Evolutionary conservation across 2,329 filamentous ascomycete species (phyloP).

Genomic region (Fusarium nodosum): DNA sequence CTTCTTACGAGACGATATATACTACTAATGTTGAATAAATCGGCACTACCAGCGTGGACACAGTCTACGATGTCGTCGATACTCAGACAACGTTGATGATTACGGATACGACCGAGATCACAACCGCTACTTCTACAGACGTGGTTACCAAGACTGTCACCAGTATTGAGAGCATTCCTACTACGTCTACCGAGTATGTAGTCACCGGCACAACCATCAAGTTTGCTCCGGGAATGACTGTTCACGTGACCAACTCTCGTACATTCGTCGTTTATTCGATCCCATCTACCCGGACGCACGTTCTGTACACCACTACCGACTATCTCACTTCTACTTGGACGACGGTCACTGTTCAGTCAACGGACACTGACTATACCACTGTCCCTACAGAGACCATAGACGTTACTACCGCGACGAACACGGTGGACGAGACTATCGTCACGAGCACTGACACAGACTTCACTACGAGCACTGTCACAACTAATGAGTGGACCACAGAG

Average conservation of each 20-base stretch:
- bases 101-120: constrained; percentile 12
- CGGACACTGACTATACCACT: constrained; percentile 5
- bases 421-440: background rate
- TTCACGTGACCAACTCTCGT: constrained; percentile 9
- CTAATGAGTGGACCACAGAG: constrained; percentile 10
- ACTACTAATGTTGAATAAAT: constrained; percentile 19
- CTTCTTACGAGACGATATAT: constrained; percentile 15
- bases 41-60: constrained; percentile 12
- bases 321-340: constrained; percentile 14
- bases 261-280: constrained; percentile 20
- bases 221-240: constrained; percentile 7
- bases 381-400: constrained; percentile 14
- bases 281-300: constrained; percentile 12
- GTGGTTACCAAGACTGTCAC: constrained; percentile 4
- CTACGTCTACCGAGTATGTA: constrained; percentile 16
- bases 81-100: constrained; percentile 7
- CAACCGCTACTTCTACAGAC: constrained; percentile 20
- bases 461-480: constrained; percentile 2
- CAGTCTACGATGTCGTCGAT: constrained; percentile 1
- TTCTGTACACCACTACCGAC: constrained; percentile 16
- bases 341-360: constrained; percentile 15
- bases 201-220: constrained; percentile 14
- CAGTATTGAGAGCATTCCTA: constrained; percentile 14
- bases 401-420: constrained; percentile 12
- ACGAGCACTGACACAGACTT: constrained; percentile 10